These are phyloP conservation scores for Piper betle DNA, from an alignment of 164 flowering plant genomes.

Conservation along the genomic window DNA sequence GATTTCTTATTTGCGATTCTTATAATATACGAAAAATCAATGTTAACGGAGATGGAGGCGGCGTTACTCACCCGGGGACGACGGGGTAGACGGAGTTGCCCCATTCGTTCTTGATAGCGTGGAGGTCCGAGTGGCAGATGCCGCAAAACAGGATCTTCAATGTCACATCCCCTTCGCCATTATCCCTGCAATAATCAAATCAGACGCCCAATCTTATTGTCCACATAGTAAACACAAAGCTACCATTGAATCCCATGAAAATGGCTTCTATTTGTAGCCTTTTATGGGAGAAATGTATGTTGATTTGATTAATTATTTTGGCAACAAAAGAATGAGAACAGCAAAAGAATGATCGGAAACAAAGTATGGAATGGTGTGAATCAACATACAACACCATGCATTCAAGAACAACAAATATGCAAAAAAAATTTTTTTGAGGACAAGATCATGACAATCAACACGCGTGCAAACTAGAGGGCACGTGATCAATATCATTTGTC, in stretches of 20 bases:
- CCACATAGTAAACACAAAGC: not conserved
- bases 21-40: too few relatives aligned
- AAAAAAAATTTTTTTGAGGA: too few relatives aligned
- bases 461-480: too few relatives aligned
- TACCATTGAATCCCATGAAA: not conserved
- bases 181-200: constrained; percentile 31
- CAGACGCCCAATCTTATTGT: constrained; percentile 29
- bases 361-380: too few relatives aligned
- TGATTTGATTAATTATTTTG: too few relatives aligned
- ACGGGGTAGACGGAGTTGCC: constrained; percentile 31
- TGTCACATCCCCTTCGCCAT: constrained; percentile 47
- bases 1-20: too few relatives aligned
- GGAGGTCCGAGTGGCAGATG: constrained; percentile 46
- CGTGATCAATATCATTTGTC: too few relatives aligned
- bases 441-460: too few relatives aligned
- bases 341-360: not conserved
- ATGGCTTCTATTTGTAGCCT: not conserved
- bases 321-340: not conserved
- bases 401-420: too few relatives aligned
- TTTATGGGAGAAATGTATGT: too few relatives aligned
- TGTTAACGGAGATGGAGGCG: not conserved
- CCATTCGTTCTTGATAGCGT: constrained; percentile 36
- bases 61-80: constrained; percentile 30
- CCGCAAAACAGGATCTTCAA: too few relatives aligned
- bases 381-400: too few relatives aligned